These are phyloP conservation scores for Podila minutissima DNA, from an alignment of 192 early-diverging fungal genomes.

Conservation along the genomic window DNA sequence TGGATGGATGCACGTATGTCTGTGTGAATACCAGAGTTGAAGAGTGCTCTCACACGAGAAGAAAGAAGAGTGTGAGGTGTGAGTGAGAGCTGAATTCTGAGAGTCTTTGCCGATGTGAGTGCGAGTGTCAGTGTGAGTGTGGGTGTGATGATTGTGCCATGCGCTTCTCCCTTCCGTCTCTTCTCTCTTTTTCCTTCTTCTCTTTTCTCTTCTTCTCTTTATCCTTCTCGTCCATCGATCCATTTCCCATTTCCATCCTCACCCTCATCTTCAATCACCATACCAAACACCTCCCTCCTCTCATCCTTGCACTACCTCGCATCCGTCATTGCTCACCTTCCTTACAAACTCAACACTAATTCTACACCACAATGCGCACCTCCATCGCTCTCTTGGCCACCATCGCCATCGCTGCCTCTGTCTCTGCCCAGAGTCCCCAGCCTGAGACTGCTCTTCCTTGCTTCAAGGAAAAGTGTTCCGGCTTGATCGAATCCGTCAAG, in stretches of 20 bases:
- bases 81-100: background rate
- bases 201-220: constrained; percentile 9
- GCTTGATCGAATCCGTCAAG: constrained; percentile 25
- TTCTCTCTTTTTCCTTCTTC: constrained; percentile 4
- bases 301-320: background rate
- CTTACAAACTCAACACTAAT: background rate
- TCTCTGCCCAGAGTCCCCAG: constrained; percentile 37
- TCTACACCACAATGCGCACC: constrained; percentile 30
- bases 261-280: background rate
- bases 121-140: background rate
- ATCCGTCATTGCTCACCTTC: background rate
- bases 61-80: too few relatives aligned
- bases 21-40: too few relatives aligned
- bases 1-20: too few relatives aligned
- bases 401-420: constrained; percentile 18
- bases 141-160: background rate
- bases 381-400: constrained; percentile 22
- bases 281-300: background rate
- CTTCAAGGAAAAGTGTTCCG: constrained; percentile 31
- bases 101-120: background rate
- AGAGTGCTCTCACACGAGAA: too few relatives aligned
- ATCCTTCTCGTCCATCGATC: constrained; percentile 9
- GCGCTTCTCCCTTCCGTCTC: background rate
- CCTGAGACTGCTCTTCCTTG: constrained; percentile 29
- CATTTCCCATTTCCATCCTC: constrained; percentile 5